A percentile compares a stretch with the other conserved stretches of the same genome.
phyloP scores from a whole-genome alignment of 208 protist genomes.

The Acanthamoeba healyi region DNA sequence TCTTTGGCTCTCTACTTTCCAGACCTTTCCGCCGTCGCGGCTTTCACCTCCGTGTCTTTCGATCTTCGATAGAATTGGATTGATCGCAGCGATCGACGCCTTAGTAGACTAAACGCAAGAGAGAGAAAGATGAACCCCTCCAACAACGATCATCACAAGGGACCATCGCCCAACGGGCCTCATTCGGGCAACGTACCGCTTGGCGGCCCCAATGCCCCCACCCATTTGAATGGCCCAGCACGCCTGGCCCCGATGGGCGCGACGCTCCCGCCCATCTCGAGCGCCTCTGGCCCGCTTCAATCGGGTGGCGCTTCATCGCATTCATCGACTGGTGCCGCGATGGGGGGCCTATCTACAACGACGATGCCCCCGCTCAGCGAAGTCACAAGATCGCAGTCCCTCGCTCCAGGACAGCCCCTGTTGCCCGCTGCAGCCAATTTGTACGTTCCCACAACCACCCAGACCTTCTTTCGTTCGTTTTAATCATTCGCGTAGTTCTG shows the following conservation, averaged over 20 bases:
- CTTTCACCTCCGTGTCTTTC: background rate
- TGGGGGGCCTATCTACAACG: background rate
- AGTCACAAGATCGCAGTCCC: background rate
- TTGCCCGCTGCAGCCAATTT: background rate
- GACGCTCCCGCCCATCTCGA: slow-evolving; percentile 8
- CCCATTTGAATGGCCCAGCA: background rate
- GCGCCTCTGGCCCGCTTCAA: background rate
- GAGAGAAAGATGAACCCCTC: background rate
- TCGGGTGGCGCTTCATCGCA: background rate
- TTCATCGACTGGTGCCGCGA: background rate
- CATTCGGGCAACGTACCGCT: background rate
- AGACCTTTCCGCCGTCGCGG: too few species aligned
- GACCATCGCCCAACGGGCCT: background rate
- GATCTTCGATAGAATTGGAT: slow-evolving; percentile 32
- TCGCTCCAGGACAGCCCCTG: background rate
- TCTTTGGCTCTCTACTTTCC: background rate
- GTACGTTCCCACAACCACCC: slow-evolving; percentile 10
- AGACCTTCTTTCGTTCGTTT: background rate
- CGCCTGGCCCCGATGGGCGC: background rate
- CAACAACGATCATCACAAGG: background rate
- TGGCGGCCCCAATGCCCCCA: background rate
- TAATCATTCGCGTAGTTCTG: background rate
- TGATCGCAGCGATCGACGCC: slow-evolving; percentile 29
- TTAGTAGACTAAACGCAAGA: background rate
- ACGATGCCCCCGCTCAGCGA: slow-evolving; percentile 27